Evolutionary conservation across 495 filamentous ascomycete genomes (phyloP).

Genomic region (Penicillium paradoxum): DNA sequence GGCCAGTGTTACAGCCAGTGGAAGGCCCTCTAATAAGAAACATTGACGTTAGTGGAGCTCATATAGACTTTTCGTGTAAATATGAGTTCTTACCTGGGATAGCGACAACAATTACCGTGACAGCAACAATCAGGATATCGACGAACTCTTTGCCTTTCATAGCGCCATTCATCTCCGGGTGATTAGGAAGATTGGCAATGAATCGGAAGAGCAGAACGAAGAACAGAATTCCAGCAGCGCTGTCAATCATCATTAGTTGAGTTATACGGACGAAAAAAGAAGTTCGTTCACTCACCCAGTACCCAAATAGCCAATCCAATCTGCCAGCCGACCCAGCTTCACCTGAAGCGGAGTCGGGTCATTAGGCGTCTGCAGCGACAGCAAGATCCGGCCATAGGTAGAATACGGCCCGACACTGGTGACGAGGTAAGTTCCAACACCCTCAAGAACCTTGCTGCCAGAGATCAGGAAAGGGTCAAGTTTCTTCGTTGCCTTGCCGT

Average conservation of each 20-base stretch:
- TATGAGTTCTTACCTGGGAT: constrained; percentile 46
- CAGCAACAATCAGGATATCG: constrained; percentile 62
- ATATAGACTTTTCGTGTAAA: neutral
- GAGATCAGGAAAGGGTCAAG: constrained; percentile 62
- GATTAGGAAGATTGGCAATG: constrained; percentile 47
- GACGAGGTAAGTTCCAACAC: constrained; percentile 59
- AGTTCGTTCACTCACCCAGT: constrained; percentile 29
- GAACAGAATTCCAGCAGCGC: constrained; percentile 59
- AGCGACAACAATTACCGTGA: constrained; percentile 70
- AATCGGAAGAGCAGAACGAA: constrained; percentile 60
- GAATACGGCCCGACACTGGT: constrained; percentile 60
- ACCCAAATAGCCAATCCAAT: constrained; percentile 58
- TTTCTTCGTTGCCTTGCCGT: constrained; percentile 51
- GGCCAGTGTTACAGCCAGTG: constrained; percentile 63
- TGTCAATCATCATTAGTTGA: constrained; percentile 29
- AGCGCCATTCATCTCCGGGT: constrained; percentile 40
- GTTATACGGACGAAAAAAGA: neutral
- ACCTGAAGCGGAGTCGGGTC: constrained; percentile 62
- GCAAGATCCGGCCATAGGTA: constrained; percentile 60
- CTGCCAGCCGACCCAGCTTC: constrained; percentile 57
- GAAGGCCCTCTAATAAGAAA: constrained; percentile 50
- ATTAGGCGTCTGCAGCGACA: constrained; percentile 54
- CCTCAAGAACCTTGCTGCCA: constrained; percentile 61
- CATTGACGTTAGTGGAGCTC: constrained; percentile 10
- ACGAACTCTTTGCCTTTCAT: constrained; percentile 59